phyloP scores from a whole-genome alignment of 2,329 filamentous ascomycete genomes.

The Aspergillus nomiae region DNA sequence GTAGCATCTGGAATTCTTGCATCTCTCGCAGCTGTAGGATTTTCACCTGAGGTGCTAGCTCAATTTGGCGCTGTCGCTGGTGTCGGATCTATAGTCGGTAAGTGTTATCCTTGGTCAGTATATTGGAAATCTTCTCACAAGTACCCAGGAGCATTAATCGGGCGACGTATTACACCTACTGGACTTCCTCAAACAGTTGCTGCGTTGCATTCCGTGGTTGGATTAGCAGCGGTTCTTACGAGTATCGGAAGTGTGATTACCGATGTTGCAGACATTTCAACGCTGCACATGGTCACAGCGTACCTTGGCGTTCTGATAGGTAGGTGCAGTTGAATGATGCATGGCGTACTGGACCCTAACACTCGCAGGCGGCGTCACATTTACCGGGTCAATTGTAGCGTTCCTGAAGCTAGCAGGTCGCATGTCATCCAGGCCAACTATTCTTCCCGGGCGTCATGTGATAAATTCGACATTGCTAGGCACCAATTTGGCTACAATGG shows the following conservation, averaged over 20 bases:
- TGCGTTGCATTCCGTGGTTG: constrained; percentile 85
- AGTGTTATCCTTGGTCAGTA: constrained; percentile 8
- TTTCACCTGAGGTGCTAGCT: constrained; percentile 73
- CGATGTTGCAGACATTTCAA: constrained; percentile 69
- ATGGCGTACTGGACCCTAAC: constrained; percentile 5
- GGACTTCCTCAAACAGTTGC: constrained; percentile 88
- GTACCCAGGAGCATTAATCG: constrained; percentile 68
- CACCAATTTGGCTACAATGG: constrained; percentile 79
- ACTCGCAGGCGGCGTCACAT: constrained; percentile 70
- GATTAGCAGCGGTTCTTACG: constrained; percentile 83
- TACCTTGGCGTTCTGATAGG: constrained; percentile 84
- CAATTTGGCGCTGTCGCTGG: constrained; percentile 79
- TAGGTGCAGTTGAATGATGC: constrained; percentile 27
- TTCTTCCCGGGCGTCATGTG: constrained; percentile 72
- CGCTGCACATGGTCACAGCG: constrained; percentile 79
- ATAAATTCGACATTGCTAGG: constrained; percentile 75
- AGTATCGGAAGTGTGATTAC: constrained; percentile 85
- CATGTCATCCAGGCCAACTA: constrained; percentile 76
- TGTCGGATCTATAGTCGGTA: constrained; percentile 66
- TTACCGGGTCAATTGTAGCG: constrained; percentile 86
- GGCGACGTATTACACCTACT: constrained; percentile 83
- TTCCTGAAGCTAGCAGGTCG: constrained; percentile 83
- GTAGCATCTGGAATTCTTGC: constrained; percentile 81
- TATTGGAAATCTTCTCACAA: constrained; percentile 5
- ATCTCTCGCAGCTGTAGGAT: constrained; percentile 78